Base-by-base conservation (phyloP, 495 filamentous ascomycete genomes). In the Emericellopsis terricola region DNA sequence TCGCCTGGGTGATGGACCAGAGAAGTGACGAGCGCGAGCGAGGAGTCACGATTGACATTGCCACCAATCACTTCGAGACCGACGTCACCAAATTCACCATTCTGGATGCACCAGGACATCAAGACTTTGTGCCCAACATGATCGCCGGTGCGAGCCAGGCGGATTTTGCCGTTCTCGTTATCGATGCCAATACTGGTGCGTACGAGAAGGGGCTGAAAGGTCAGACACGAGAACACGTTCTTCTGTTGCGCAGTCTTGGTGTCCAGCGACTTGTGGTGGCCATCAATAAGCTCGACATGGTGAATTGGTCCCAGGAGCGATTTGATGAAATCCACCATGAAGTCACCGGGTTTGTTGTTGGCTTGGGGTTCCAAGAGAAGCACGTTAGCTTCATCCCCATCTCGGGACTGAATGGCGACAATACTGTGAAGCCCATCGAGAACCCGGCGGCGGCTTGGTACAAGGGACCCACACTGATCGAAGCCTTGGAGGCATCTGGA, bases 111-210 rank as follows among this genome's bases (percentile, higher is more conserved):
- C 89, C 89, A 2, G 89, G 89, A 0, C 89, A 97, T 54, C 66
- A 73, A 42, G 91, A 97, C 45, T 97, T 96, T 50, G 81, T 96
- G 27, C 89, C 89, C 2, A 96, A 94, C 52, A 97, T 97, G 89
- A 94, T 97, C 47, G 91, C 86, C 3, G 89, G 89, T 0, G 85
- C 86, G 16, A 83, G 78, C 27, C 87, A 94, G 53, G 89, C 89
- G 2, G 91, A 97, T 52, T 94, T 96, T 50, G 91, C 87, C 0
- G 78, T 97, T 7, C 62, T 97, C 4, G 89, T 97, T 21, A 80
- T 97, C 34, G 89, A 97, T 51, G 76, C 89, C 15, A 72, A 75
- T 33, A 77, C 68, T 0, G 85, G 86, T 15, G 83, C 81, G 16
- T 94, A 94, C 41, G 89, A 97, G 50, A 79, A 83, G 1, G 89